Base-by-base conservation (phyloP, 202 grass and related monocot genomes). In the Setaria italica region DNA sequence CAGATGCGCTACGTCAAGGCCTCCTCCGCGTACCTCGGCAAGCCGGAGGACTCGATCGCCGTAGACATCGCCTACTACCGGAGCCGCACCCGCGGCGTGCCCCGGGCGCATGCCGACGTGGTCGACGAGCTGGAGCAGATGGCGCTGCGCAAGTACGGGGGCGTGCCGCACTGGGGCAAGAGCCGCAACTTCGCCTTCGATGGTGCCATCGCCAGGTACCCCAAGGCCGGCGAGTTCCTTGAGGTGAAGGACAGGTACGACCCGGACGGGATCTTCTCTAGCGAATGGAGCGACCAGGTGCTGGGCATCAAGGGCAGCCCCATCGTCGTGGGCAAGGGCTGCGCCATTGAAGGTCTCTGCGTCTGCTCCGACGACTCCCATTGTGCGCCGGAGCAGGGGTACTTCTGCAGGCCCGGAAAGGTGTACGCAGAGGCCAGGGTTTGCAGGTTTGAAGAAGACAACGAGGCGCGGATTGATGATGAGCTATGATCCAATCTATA, bases 171-270 rank as follows among this genome's bases (percentile, higher is more conserved):
- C 75, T 93, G 91, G 91, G 94, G 94, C 37, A 96, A 96, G 94
- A 96, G 93, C 78, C 80, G 91, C 4, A 89, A 93, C 84, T 76
- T 91, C 42, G 91, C 75, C 9, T 96, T 96, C 79, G 70, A 91
- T 21, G 91, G 89, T 2, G 55, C 20, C 55, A 58, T 58, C 55
- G 19, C 55, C 0, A 58, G 7, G 55, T 58, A 21, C 20, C 74
- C 64, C 3, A 91, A 72, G 9, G 54, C 58, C 14, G 2, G 2
- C 5, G 34, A n/a, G 53, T 76, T 76, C 35, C 34, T 21, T 2
- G 32, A 25, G 73, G 73, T 58, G 9, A 76, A 59, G 34, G 19
- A 41, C 3, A n/a, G 91, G 41, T 92, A 78, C 3, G 87, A 92
- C 47, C 84, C 90, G 20, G 55, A 58, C 7, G 55, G 55, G 19